Base-by-base conservation (phyloP, 306 rosid species). In the Vigna angularis region DNA sequence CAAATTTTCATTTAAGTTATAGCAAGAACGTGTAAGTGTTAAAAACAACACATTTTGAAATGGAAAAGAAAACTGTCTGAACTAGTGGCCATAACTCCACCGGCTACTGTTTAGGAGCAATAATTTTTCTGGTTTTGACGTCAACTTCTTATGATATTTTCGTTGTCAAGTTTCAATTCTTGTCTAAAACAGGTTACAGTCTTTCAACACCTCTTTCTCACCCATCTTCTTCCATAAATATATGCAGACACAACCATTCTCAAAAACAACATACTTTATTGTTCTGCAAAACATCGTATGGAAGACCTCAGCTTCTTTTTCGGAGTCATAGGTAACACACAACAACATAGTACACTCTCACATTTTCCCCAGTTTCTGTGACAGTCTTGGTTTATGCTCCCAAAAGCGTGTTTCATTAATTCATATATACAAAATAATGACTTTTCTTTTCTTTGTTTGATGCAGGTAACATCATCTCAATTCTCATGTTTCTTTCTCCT, bases 401-500 rank as follows among this genome's bases (percentile, higher is more conserved):
- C 28, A 24, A 70, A 61, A 36, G 22, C 6, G 15, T 45, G 17
- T 10, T 59, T 59, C 65, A 24, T 11, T 1, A 11, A 26, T 26
- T 26, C 28, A 26, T 26, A 26, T 2, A 26, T 1, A 26, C 28
- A 26, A 4, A 24, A 61, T 28, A 66, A 20, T 57, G 5, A 1
- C 12, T 58, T 0, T 62, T 62, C 30, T 57, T 30, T 63, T 62
- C 30, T 57, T 30, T 63, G 50, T 69, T 68, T 51, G 47, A 15
- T 82, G 80, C 85, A 89, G 96, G 93, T 51, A 89, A 84, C 87
- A 74, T 87, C 81, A 86, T 91, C 76, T 86, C 96, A 66, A 73
- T 86, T 68, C 86, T 91, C 73, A 78, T 87, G 96, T 89, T 91
- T 75, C 91, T 91, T 76, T 85, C 93, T 74, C 91, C 93, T 7